Evolutionary conservation across 345 rosid genomes (phyloP), one percentile per base, ranked within the genome.

Genomic region (Syzygium grande): DNA sequence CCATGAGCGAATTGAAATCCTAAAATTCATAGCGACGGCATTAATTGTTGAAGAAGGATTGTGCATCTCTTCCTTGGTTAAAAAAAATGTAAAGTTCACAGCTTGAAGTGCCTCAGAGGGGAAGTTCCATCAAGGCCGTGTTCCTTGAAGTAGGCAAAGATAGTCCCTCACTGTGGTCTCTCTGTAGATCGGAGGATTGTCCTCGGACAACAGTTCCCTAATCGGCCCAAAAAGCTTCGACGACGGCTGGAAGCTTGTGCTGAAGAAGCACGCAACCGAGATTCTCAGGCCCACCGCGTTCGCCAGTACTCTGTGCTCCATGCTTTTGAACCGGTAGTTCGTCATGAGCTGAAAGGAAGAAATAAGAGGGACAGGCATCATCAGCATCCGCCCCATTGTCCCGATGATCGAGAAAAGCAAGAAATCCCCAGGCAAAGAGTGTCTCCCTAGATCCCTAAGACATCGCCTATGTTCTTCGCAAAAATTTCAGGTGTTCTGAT

Each of bases 211-310:
- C 63, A 92, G 30, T 22, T 93, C 93, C 43, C 86, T 86, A 25
- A 93, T 93, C 8, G 92, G 92, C 2, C 93, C 92, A 19, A 88
- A 88, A 49, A 73, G 41, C 84, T 87, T 90, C 1, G 56, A 51
- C 6, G 79, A 87, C 15, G 80, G 91, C 84, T 52, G 25, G 52
- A 86, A 41, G 83, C 25, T 3, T 4, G 89, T 85, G 83, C 83
- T 86, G 84, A 91, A 91, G 34, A 93, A 91, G 77, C 90, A 86
- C 13, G 93, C 92, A 84, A 91, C 91, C 1, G 93, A 93, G n/a
- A 92, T 84, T 68, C 94, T 85, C 1, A 92, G 90, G 4, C 90
- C 91, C 9, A 34, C 61, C 13, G 17, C 14, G 73, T 89, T 93
- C 3, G 93, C 90, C 85, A 89, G 3, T 8, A 91, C 92, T 49